Evolutionary conservation across 2,329 filamentous ascomycete species (phyloP).

Genomic region (Botryotinia globosa): DNA sequence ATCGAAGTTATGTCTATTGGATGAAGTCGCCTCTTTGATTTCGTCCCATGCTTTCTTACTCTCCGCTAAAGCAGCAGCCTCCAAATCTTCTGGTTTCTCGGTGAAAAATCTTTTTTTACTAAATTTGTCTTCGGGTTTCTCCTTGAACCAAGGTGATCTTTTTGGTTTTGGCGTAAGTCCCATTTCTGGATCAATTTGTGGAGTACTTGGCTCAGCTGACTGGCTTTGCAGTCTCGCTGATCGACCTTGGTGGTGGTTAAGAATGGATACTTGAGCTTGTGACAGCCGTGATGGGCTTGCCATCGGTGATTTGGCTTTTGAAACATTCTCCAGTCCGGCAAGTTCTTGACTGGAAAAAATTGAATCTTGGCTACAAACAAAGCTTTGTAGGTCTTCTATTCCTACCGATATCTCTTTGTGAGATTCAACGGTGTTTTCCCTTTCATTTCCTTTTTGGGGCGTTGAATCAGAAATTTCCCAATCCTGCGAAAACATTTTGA

Average conservation of each 20-base stretch:
- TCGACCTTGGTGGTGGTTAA: background rate
- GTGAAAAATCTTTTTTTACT: constrained; percentile 28
- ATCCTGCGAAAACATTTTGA: constrained; percentile 50
- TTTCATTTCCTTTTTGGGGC: background rate
- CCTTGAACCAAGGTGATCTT: constrained; percentile 11
- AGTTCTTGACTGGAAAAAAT: background rate
- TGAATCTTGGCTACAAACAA: background rate
- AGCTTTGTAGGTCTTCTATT: background rate
- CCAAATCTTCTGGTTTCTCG: constrained; percentile 33
- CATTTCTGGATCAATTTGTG: background rate
- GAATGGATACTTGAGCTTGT: background rate
- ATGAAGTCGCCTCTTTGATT: constrained; percentile 2
- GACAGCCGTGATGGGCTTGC: background rate
- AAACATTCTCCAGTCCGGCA: background rate
- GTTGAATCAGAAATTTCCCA: constrained; percentile 39
- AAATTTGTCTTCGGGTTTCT: constrained; percentile 15
- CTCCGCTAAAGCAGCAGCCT: constrained; percentile 29
- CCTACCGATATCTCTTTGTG: background rate
- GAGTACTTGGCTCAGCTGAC: background rate
- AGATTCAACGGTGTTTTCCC: background rate
- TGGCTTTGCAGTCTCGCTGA: background rate
- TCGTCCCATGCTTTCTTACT: constrained; percentile 21
- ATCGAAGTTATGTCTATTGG: background rate
- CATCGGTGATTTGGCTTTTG: background rate
- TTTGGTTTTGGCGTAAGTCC: constrained; percentile 6